Evolutionary conservation across 306 rosid species (phyloP), one percentile per base, ranked within the genome.

Genomic region (Canavalia gladiata): DNA sequence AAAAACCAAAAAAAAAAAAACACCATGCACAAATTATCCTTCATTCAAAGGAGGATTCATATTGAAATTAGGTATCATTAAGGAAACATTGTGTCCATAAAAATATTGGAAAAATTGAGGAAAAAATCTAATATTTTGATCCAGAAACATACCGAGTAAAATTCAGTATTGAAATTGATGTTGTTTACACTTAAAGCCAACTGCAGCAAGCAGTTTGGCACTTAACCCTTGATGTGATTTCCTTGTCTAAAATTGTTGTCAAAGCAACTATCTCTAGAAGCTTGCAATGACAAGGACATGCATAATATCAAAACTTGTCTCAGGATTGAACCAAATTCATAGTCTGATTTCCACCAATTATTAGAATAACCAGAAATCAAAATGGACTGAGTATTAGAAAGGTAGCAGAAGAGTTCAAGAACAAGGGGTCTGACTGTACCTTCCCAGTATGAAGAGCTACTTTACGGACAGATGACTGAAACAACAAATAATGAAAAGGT

Each of bases 391-490:
- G 8, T 10, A 52, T 33, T 28, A 2, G 2, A 68, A 51, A 74
- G 54, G 72, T 25, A 51, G 39, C 30, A 30, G 67, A 56, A 80
- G 46, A 82, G 81, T 62, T 72, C 80, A 37, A 76, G 60, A 67
- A 85, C 35, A 29, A 67, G 43, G 11, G 55, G 18, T 43, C 39
- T 69, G 18, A 58, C 50, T 8, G 60, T 88, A 95, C 99, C 99
- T 93, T 90, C 50, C 99, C 98, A 31, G 94, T 87, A 62, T 28
- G 90, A 87, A 95, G 95, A 82, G 88, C 87, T 9, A 95, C 98
- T 87, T 82, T 90, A 73, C 99, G 95, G 77, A 95, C 85, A 6
- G 99, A 89, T 65, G 99, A 95, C 99, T 95, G 98, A 68, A 86
- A 86, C 74, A 59, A 82, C 39, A 78, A 75, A 81, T 58, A 64